Conservation (phyloP, 495 filamentous ascomycete genomes). For the Penicillium samsonianum region DNA sequence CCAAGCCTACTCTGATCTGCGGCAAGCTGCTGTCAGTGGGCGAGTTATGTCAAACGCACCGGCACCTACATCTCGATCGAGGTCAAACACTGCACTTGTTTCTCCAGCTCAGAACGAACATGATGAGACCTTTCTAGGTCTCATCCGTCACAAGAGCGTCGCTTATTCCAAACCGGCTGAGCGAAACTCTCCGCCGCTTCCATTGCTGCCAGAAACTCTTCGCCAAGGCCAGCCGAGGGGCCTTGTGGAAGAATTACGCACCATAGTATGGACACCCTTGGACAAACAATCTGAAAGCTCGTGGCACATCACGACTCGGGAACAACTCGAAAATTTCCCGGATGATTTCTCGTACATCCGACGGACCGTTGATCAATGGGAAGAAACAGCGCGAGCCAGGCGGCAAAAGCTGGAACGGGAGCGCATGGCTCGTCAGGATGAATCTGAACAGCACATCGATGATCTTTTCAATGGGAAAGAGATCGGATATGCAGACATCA, state of each 20-base stretch:
- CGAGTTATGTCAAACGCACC: constrained; percentile 45
- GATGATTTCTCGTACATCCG: constrained; percentile 55
- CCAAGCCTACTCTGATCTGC: constrained; percentile 48
- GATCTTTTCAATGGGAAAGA: constrained; percentile 59
- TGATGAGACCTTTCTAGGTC: constrained; percentile 49
- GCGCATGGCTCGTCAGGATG: constrained; percentile 53
- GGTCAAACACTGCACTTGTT: constrained; percentile 20
- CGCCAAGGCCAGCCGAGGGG: constrained; percentile 25
- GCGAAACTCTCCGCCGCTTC: constrained; percentile 26
- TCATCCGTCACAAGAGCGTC: constrained; percentile 49
- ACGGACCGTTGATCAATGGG: constrained; percentile 48
- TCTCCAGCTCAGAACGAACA: constrained; percentile 27
- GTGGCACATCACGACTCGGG: constrained; percentile 38
- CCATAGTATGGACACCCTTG: constrained; percentile 37
- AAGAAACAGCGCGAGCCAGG: constrained; percentile 41
- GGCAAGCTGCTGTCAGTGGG: constrained; percentile 47
- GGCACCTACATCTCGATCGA: constrained; percentile 14
- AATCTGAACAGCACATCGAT: constrained; percentile 56
- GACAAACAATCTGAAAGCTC: constrained; percentile 39
- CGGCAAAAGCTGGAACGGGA: constrained; percentile 49
- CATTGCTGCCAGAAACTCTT: constrained; percentile 36
- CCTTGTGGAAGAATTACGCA: constrained; percentile 38
- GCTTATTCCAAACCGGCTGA: constrained; percentile 32
- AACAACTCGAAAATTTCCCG: constrained; percentile 35
- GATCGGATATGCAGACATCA: constrained; percentile 64